Evolutionary conservation across 805 yeast genomes (phyloP).

Genomic region (Ogataea paradorogensis): DNA sequence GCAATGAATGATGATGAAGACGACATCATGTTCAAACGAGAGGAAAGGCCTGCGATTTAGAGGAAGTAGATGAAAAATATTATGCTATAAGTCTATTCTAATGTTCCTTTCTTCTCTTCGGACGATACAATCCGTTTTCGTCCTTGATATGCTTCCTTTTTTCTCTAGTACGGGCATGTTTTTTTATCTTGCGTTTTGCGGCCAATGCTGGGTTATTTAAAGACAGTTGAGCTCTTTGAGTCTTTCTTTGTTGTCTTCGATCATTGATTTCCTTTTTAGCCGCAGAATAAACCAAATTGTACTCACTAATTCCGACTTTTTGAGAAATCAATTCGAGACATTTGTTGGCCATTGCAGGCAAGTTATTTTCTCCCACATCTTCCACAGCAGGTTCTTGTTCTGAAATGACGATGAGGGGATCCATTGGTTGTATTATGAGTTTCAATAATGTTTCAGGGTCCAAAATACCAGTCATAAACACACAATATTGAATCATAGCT

Average conservation of each 20-base stretch:
- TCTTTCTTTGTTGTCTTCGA: conserved; percentile 72
- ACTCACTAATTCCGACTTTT: conserved; percentile 70
- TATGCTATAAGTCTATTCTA: conserved; percentile 1
- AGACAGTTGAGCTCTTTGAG: conserved; percentile 72
- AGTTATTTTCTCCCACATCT: conserved; percentile 34
- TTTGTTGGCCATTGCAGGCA: conserved; percentile 47
- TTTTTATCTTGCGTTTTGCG: conserved; percentile 74
- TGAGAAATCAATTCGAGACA: conserved; percentile 64
- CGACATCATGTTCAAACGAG: conserved; percentile 12
- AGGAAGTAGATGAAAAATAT: background rate
- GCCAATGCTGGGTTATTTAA: conserved; percentile 76
- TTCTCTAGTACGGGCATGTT: conserved; percentile 72
- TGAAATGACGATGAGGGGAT: conserved; percentile 33
- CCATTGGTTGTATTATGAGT: conserved; percentile 36
- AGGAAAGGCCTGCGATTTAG: background rate
- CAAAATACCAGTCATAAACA: conserved; percentile 55
- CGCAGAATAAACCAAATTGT: conserved; percentile 54
- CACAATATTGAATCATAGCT: conserved; percentile 66
- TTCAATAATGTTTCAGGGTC: conserved; percentile 38
- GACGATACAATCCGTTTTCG: conserved; percentile 70
- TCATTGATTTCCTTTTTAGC: conserved; percentile 60
- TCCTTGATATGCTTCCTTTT: conserved; percentile 74
- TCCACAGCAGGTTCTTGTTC: conserved; percentile 33
- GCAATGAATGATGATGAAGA: conserved; percentile 15
- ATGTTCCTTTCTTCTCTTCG: conserved; percentile 48